Evolutionary conservation across 2,329 filamentous ascomycete genomes (phyloP).

Genomic region (Pochonia chlamydosporia): DNA sequence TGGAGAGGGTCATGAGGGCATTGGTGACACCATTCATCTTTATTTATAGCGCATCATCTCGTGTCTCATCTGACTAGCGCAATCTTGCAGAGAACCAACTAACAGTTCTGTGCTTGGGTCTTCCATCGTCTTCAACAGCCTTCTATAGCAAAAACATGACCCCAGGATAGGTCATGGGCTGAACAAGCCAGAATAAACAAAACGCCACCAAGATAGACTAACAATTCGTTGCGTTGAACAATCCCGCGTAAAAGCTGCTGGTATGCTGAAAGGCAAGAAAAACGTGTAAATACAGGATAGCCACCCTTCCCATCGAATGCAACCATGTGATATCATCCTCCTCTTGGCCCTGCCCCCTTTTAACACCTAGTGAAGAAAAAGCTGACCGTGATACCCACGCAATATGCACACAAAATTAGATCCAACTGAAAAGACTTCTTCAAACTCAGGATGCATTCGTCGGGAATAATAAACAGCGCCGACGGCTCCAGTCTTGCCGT

Average conservation of each 20-base stretch:
- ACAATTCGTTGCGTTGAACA: background rate
- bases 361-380: no score
- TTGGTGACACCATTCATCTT: background rate
- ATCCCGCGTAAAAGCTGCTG: background rate
- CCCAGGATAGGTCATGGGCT: no score
- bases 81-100: background rate
- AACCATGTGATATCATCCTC: background rate
- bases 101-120: background rate
- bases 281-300: background rate
- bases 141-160: background rate
- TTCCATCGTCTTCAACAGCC: background rate
- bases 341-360: background rate
- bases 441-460: no score
- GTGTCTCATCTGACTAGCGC: constrained; percentile 3
- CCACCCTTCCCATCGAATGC: background rate
- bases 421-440: no score
- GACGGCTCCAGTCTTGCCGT: background rate
- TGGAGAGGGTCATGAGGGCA: no score
- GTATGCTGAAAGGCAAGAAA: background rate
- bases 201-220: background rate
- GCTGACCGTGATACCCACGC: no score
- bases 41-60: background rate
- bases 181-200: background rate
- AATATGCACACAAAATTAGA: no score
- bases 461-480: no score